phyloP scores from a whole-genome alignment of 768 basidiomycete genomes.

The Rickenella mellea region DNA sequence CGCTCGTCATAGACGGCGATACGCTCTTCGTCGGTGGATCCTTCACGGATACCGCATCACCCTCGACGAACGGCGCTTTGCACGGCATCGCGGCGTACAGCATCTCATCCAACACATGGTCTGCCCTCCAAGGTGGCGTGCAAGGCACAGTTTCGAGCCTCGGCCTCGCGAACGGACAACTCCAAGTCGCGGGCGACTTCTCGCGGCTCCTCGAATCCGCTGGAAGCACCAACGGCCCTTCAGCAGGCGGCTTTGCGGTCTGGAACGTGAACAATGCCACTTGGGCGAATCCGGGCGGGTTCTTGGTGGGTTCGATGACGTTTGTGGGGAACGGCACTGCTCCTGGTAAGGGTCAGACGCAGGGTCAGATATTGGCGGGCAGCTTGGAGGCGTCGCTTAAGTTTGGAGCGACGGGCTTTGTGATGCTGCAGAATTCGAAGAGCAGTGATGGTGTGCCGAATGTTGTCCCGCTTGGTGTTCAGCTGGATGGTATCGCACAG shows the following conservation, averaged over 20 bases:
- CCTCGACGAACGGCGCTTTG: constrained; percentile 43
- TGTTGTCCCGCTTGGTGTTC: constrained; percentile 52
- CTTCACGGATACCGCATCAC: constrained; percentile 60
- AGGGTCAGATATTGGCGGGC: constrained; percentile 60
- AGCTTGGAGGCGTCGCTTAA: constrained; percentile 43
- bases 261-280: constrained; percentile 53
- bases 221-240: constrained; percentile 25
- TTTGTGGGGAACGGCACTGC: constrained; percentile 61
- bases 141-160: constrained; percentile 68
- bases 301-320: constrained; percentile 60
- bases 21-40: constrained; percentile 79
- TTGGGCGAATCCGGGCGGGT: constrained; percentile 73
- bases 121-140: constrained; percentile 59
- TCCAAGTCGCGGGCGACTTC: constrained; percentile 74
- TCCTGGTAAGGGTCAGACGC: constrained; percentile 25
- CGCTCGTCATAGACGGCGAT: constrained; percentile 54
- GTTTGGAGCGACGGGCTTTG: constrained; percentile 74
- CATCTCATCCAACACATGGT: constrained; percentile 56
- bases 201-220: constrained; percentile 31
- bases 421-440: constrained; percentile 61
- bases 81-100: constrained; percentile 65
- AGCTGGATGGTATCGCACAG: constrained; percentile 35
- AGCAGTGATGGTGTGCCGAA: constrained; percentile 35
- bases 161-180: constrained; percentile 32
- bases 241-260: constrained; percentile 56